Conservation (phyloP, 2,329 filamentous ascomycete genomes). For the Aspergillus ibericus region DNA sequence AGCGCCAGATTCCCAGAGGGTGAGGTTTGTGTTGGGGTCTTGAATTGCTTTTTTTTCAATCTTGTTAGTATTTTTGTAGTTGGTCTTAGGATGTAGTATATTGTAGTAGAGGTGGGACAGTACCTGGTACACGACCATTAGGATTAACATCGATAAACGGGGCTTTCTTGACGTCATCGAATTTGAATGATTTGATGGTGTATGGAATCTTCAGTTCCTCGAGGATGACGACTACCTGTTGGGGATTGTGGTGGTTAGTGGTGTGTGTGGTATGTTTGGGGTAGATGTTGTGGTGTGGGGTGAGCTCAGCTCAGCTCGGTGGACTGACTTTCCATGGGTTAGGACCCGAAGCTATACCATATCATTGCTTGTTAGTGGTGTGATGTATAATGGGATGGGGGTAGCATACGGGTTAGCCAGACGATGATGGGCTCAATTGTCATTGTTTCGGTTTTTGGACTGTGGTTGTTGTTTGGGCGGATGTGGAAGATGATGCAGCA, state of each 20-base stretch:
- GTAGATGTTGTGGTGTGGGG: neutral
- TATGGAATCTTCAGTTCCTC: neutral
- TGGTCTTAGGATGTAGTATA: neutral
- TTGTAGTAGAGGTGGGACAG: neutral
- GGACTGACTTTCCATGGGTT: neutral
- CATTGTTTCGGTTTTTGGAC: neutral
- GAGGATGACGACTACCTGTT: neutral
- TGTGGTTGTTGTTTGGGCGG: neutral
- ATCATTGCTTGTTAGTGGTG: neutral
- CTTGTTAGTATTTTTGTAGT: neutral
- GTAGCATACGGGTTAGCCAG: neutral
- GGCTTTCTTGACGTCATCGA: neutral
- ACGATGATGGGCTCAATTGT: neutral
- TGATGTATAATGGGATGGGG: neutral
- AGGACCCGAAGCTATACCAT: neutral
- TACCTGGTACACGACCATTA: neutral
- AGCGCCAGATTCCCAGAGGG: slow-evolving; percentile 39
- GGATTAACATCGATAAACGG: neutral
- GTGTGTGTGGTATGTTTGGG: neutral
- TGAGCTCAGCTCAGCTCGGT: no score
- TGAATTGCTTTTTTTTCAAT: neutral
- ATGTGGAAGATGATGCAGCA: neutral
- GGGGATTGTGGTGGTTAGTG: neutral
- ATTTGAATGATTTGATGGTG: neutral
- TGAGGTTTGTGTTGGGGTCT: neutral